Evolutionary conservation across 495 filamentous ascomycete species (phyloP).

Genomic region (Hypoxylon lienhwacheense): DNA sequence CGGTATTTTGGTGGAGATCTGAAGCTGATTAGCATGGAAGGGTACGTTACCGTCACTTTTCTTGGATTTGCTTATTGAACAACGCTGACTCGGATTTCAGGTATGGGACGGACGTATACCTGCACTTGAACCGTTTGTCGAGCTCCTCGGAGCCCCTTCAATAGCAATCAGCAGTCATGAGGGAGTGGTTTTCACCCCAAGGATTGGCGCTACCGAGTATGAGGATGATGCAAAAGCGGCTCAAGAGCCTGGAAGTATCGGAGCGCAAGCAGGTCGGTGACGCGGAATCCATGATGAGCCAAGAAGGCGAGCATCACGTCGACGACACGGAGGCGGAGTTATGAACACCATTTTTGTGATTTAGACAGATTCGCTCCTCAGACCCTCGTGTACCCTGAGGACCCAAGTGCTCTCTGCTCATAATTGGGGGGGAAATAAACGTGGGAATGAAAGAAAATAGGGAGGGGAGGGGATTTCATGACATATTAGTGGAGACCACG

Average conservation of each 20-base stretch:
- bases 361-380: neutral
- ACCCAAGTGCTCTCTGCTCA: neutral
- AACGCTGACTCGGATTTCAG: slow-evolving; percentile 49
- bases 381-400: too few relatives aligned
- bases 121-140: slow-evolving; percentile 92
- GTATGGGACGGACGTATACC: slow-evolving; percentile 97
- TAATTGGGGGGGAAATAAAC: too few relatives aligned
- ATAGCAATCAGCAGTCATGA: slow-evolving; percentile 98
- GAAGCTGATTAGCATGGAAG: slow-evolving; percentile 99
- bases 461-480: neutral
- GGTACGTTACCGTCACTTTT: slow-evolving; percentile 60
- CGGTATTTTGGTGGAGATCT: slow-evolving; percentile 96
- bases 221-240: slow-evolving; percentile 63
- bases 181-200: slow-evolving; percentile 70
- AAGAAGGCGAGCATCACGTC: slow-evolving; percentile 24
- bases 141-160: slow-evolving; percentile 95
- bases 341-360: slow-evolving; percentile 8
- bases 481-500: neutral
- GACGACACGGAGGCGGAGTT: slow-evolving; percentile 23
- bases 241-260: slow-evolving; percentile 66
- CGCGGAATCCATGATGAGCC: slow-evolving; percentile 67
- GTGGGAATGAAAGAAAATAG: neutral
- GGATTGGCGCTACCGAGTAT: slow-evolving; percentile 76
- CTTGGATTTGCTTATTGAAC: neutral
- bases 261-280: slow-evolving; percentile 88